Evolutionary conservation across 164 flowering plant genomes (phyloP), one percentile per base, ranked within the genome.

Genomic region (Buxus sempervirens): DNA sequence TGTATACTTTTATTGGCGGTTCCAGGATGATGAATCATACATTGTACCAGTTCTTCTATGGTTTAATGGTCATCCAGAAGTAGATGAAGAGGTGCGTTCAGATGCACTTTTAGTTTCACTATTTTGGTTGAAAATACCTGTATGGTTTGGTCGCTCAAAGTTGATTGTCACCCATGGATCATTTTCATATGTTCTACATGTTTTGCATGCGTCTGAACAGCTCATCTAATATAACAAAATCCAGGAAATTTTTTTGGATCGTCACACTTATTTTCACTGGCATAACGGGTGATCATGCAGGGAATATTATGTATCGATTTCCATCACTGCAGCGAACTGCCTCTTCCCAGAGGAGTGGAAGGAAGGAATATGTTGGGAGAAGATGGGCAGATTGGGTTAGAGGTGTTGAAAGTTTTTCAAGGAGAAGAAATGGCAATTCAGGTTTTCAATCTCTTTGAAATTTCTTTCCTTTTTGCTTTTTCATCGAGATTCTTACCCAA

Each of bases 261-360:
- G 61, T 58, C 0, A 6, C 18, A 45, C 18, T 45, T 45, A 19
- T 36, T 70, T 62, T 45, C 41, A 48, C 21, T 62, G 13, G 19
- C 53, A 32, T 54, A 25, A 55, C 23, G 60, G n/a, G 63, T 56
- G 71, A 14, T 73, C 51, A n/a, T 78, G 71, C 79, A 92, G 97
- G 98, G 22, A 92, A 86, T 73, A 92, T 95, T 73, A 68, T 95
- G 65, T 95, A 95, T 73, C 83, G 86, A 6, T 95, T 95, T 79
- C 94, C 97, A 60, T 88, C 96, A 51, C 85, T 95, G 51, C 97
- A 95, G 65, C 83, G 94, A 58, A 92, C 98, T 63, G 98, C 96
- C 72, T 80, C 88, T 67, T 77, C 88, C 68, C 78, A 74, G 66
- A 66, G 88, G 65, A 77, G 79, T 63, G 79, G 90, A 66, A 78